Conservation (phyloP, 805 yeast genomes). For the Kurtzmaniella fragi region DNA sequence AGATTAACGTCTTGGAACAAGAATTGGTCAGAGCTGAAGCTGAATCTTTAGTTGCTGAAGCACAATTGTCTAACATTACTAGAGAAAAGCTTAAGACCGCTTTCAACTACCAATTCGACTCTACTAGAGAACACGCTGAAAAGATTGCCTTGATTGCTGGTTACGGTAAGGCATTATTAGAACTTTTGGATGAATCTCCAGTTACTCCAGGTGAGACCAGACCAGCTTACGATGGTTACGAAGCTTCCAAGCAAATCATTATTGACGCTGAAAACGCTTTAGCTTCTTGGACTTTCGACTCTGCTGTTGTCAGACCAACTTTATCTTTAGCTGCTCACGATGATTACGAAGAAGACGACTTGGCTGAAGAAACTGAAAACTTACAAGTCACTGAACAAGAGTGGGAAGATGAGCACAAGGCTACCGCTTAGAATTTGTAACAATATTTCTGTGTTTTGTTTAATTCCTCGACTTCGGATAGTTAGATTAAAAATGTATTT, state of each 20-base stretch:
- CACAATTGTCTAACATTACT: slow-evolving; percentile 95
- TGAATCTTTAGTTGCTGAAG: slow-evolving; percentile 97
- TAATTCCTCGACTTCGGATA: slow-evolving; percentile 1
- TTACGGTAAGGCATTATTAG: slow-evolving; percentile 95
- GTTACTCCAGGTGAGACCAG: slow-evolving; percentile 99
- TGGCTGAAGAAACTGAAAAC: slow-evolving; percentile 40
- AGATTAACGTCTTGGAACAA: slow-evolving; percentile 92
- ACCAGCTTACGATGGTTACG: slow-evolving; percentile 97
- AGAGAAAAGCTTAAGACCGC: slow-evolving; percentile 98
- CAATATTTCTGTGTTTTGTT: neutral
- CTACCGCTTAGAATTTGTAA: slow-evolving; percentile 14
- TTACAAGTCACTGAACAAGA: slow-evolving; percentile 54
- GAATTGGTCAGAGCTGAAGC: slow-evolving; percentile 99
- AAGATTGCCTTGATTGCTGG: slow-evolving; percentile 97
- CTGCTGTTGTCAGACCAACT: slow-evolving; percentile 92
- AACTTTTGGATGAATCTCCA: slow-evolving; percentile 92
- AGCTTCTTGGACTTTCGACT: slow-evolving; percentile 94
- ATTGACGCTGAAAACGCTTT: slow-evolving; percentile 94
- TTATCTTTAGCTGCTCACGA: slow-evolving; percentile 71
- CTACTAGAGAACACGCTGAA: slow-evolving; percentile 91
- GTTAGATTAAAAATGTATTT: too few species aligned
- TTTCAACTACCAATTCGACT: slow-evolving; percentile 93
- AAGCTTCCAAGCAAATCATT: slow-evolving; percentile 95
- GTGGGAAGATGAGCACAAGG: slow-evolving; percentile 32
- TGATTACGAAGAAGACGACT: slow-evolving; percentile 36